Conservation (phyloP, 441 rosid genomes). For the Corymbia citriodora region DNA sequence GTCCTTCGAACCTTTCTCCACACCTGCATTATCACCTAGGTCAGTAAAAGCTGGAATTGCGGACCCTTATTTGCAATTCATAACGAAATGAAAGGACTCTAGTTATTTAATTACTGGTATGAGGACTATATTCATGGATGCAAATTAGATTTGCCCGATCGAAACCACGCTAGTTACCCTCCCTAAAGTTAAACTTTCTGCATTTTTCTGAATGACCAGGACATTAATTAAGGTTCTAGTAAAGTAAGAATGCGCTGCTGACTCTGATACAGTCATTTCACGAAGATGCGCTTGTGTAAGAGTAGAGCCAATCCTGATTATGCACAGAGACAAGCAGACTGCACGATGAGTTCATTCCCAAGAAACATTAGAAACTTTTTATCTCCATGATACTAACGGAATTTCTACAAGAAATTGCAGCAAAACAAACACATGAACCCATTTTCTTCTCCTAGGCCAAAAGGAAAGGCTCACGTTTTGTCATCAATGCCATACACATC, state of each 20-base stretch:
- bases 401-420: neutral
- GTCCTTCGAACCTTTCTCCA: constrained; percentile 85
- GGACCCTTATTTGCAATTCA: neutral
- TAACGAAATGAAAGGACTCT: neutral
- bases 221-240: neutral
- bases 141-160: neutral
- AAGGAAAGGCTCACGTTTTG: neutral
- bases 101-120: neutral
- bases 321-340: neutral
- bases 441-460: neutral
- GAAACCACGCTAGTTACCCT: neutral
- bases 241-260: neutral
- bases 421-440: neutral
- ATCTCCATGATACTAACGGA: neutral
- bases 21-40: constrained; percentile 33
- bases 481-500: neutral
- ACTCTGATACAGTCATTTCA: neutral
- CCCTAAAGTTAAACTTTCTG: neutral
- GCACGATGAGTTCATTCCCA: neutral
- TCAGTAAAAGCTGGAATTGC: neutral
- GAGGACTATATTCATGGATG: neutral
- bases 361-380: neutral
- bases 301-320: neutral
- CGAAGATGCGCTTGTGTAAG: neutral
- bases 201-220: neutral